Percentiles rank a stretch among this genome's conserved stretches.
phyloP scores from a whole-genome alignment of 768 basidiomycete genomes.

The Trametes coccinea region DNA sequence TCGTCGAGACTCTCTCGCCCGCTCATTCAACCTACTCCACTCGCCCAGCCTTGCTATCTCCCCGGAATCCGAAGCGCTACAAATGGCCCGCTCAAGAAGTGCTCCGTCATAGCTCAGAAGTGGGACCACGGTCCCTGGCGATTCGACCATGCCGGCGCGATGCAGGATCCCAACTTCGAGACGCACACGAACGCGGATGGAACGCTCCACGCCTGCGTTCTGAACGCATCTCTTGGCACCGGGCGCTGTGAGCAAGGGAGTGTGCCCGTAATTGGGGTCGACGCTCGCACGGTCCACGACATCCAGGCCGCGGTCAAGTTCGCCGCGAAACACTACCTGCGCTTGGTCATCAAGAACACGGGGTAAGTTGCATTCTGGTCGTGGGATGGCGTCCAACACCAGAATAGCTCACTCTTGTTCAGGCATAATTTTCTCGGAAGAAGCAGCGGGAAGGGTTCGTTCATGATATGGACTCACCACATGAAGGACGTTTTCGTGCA shows the following conservation, averaged over 20 bases:
- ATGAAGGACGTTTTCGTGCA: slow-evolving; percentile 40
- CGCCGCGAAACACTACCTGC: slow-evolving; percentile 23
- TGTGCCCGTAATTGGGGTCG: slow-evolving; percentile 37
- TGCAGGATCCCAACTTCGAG: slow-evolving; percentile 38
- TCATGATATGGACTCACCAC: slow-evolving; percentile 42
- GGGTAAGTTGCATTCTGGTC: too few relatives aligned
- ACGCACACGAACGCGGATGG: slow-evolving; percentile 40
- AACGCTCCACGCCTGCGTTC: slow-evolving; percentile 51
- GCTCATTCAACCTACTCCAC: slow-evolving; percentile 38
- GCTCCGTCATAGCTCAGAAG: slow-evolving; percentile 31
- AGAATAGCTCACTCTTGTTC: slow-evolving; percentile 9
- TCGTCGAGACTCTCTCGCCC: too few relatives aligned
- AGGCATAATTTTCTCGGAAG: slow-evolving; percentile 25
- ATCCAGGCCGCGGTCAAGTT: slow-evolving; percentile 30
- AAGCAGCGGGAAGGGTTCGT: slow-evolving; percentile 23
- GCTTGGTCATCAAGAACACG: slow-evolving; percentile 32
- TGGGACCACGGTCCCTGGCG: slow-evolving; percentile 41
- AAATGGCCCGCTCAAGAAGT: slow-evolving; percentile 25
- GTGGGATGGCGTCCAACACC: slow-evolving; percentile 4
- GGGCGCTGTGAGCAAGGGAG: slow-evolving; percentile 44
- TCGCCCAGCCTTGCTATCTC: slow-evolving; percentile 42
- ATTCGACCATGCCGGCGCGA: slow-evolving; percentile 40
- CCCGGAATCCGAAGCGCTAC: too few relatives aligned
- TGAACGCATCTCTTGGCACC: slow-evolving; percentile 43
- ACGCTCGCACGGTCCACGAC: slow-evolving; percentile 29